Evolutionary conservation across 2,329 filamentous ascomycete genomes (phyloP).

Genomic region (Penicillium sp.): DNA sequence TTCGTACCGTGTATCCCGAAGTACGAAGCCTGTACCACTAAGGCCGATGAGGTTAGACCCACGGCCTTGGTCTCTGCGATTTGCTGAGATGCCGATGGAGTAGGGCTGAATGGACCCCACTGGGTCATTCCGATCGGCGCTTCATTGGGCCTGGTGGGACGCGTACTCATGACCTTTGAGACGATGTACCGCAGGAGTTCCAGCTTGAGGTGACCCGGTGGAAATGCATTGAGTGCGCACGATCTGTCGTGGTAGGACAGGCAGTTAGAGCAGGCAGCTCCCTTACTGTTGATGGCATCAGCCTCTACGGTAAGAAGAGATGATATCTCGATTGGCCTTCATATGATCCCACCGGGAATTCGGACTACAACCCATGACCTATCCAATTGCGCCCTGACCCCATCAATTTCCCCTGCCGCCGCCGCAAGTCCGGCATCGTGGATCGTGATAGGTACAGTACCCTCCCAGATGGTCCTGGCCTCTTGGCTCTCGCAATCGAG

Average conservation of each 20-base stretch:
- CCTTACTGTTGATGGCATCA: too few relatives aligned
- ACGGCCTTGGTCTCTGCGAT: slow-evolving; percentile 5
- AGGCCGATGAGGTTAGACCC: background rate
- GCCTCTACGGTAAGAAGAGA: too few relatives aligned
- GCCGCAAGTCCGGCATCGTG: background rate
- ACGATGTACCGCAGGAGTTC: slow-evolving; percentile 8
- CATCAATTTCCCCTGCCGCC: background rate
- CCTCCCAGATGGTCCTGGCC: background rate
- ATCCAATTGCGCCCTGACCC: background rate
- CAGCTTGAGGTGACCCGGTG: background rate
- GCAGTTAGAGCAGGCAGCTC: too few relatives aligned
- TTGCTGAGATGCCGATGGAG: slow-evolving; percentile 16
- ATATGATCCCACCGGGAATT: background rate
- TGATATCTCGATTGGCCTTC: too few relatives aligned
- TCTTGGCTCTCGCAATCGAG: background rate
- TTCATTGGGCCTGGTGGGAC: slow-evolving; percentile 20
- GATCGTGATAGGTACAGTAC: background rate
- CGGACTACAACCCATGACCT: background rate
- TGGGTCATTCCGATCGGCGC: slow-evolving; percentile 17
- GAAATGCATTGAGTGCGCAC: background rate
- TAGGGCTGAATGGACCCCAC: slow-evolving; percentile 24
- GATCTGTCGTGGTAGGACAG: too few relatives aligned
- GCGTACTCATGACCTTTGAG: slow-evolving; percentile 14
- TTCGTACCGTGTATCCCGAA: slow-evolving; percentile 9
- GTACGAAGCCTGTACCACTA: slow-evolving; percentile 7